phyloP scores from a whole-genome alignment of 73 alveolate species.

The Blepharisma japonicum region DNA sequence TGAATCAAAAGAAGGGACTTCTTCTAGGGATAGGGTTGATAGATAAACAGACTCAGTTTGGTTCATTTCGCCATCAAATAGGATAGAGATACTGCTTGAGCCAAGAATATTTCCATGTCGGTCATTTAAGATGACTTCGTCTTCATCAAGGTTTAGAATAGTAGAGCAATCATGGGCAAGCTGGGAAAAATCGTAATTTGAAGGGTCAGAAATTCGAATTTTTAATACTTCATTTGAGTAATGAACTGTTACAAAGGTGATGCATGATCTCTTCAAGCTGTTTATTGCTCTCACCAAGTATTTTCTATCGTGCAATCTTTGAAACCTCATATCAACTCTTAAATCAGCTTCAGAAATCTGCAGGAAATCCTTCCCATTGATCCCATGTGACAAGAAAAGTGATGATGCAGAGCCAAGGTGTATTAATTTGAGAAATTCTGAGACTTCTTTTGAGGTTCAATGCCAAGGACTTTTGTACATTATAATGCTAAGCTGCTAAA shows the following conservation, averaged over 20 bases:
- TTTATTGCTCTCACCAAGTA: neutral
- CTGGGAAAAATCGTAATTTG: neutral
- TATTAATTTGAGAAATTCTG: neutral
- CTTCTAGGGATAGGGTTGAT: no score
- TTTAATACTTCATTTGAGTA: neutral
- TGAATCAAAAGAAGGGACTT: no score
- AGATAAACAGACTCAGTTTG: no score
- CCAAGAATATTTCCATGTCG: neutral
- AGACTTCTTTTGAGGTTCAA: neutral
- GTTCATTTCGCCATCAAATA: no score
- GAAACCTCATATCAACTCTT: neutral
- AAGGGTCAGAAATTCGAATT: neutral
- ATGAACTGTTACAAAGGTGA: neutral
- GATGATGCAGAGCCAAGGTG: neutral
- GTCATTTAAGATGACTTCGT: neutral
- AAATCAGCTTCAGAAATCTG: constrained; percentile 4
- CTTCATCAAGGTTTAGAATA: neutral
- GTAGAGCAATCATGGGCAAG: neutral
- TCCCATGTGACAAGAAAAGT: neutral
- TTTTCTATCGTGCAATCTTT: neutral
- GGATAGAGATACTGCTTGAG: neutral
- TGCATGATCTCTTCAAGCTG: neutral
- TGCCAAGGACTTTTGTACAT: neutral
- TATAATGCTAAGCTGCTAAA: no score
- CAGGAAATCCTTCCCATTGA: neutral